A percentile compares a stretch with the other conserved stretches of the same genome.
These are phyloP conservation scores for Dactylellina drechsleri DNA, from an alignment of 2,329 filamentous ascomycete genomes.

Conservation along the genomic window DNA sequence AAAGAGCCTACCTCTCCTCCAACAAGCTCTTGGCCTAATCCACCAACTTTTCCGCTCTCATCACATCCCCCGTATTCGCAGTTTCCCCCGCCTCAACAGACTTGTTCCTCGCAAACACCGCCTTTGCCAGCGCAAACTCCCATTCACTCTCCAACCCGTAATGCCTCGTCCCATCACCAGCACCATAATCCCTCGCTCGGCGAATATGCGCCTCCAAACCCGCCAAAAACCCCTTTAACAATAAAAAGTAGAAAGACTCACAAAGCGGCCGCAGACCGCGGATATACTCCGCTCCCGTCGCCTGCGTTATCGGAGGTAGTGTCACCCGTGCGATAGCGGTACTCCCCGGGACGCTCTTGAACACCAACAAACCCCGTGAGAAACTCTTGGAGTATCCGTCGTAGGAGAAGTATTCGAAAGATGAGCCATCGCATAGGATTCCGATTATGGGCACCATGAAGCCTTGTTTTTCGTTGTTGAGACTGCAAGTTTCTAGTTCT, in stretches of 20 bases:
- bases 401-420: constrained; percentile 52
- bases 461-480: constrained; percentile 49
- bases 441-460: constrained; percentile 46
- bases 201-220: constrained; percentile 51
- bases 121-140: constrained; percentile 47
- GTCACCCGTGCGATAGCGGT: constrained; percentile 48
- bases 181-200: constrained; percentile 46
- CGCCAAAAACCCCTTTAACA: constrained; percentile 48
- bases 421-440: constrained; percentile 45
- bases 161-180: constrained; percentile 38
- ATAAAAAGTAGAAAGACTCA: constrained; percentile 50
- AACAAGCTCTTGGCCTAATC: constrained; percentile 34
- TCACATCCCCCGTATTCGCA: constrained; percentile 35
- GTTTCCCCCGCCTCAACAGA: constrained; percentile 44
- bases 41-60: constrained; percentile 33
- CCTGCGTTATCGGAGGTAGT: constrained; percentile 43
- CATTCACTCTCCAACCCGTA: constrained; percentile 46
- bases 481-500: constrained; percentile 46
- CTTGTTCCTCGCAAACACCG: constrained; percentile 48
- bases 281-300: constrained; percentile 45
- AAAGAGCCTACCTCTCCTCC: constrained; percentile 33
- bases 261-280: constrained; percentile 39
- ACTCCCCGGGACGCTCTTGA: constrained; percentile 35
- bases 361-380: constrained; percentile 40
- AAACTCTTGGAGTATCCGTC: constrained; percentile 48